Evolutionary conservation across 805 yeast species (phyloP).

Genomic region (Pichia eremophila): DNA sequence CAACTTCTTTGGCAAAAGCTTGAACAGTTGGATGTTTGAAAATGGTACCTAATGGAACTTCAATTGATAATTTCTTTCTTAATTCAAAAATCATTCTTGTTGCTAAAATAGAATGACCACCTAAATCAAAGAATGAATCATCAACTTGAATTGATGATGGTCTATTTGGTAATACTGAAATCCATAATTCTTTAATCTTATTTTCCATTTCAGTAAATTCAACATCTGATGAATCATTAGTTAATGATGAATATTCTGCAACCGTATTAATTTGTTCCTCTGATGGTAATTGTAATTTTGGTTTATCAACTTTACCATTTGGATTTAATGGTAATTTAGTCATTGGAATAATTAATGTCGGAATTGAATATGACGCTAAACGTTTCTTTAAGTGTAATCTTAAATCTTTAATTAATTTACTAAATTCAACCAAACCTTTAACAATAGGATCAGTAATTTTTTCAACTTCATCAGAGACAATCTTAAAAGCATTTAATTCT

Average conservation of each 20-base stretch:
- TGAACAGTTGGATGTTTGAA: slow-evolving; percentile 84
- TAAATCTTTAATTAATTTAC: slow-evolving; percentile 70
- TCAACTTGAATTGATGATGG: slow-evolving; percentile 69
- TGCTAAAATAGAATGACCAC: slow-evolving; percentile 96
- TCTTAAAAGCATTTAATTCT: slow-evolving; percentile 40
- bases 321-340: slow-evolving; percentile 87
- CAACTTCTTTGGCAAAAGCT: slow-evolving; percentile 68
- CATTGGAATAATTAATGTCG: slow-evolving; percentile 84
- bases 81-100: slow-evolving; percentile 94
- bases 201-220: slow-evolving; percentile 58
- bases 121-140: slow-evolving; percentile 93
- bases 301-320: slow-evolving; percentile 96
- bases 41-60: slow-evolving; percentile 81
- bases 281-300: slow-evolving; percentile 91
- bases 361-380: slow-evolving; percentile 89
- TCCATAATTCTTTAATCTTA: slow-evolving; percentile 75
- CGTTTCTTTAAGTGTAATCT: slow-evolving; percentile 77
- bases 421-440: slow-evolving; percentile 65
- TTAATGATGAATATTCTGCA: slow-evolving; percentile 38
- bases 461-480: slow-evolving; percentile 37
- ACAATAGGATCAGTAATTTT: slow-evolving; percentile 59
- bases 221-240: slow-evolving; percentile 33
- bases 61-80: slow-evolving; percentile 67
- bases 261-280: slow-evolving; percentile 76
- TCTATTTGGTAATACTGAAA: slow-evolving; percentile 69